These are phyloP conservation scores for Umbelopsis sp. DNA, from an alignment of 192 early-diverging fungal genomes.

Conservation along the genomic window DNA sequence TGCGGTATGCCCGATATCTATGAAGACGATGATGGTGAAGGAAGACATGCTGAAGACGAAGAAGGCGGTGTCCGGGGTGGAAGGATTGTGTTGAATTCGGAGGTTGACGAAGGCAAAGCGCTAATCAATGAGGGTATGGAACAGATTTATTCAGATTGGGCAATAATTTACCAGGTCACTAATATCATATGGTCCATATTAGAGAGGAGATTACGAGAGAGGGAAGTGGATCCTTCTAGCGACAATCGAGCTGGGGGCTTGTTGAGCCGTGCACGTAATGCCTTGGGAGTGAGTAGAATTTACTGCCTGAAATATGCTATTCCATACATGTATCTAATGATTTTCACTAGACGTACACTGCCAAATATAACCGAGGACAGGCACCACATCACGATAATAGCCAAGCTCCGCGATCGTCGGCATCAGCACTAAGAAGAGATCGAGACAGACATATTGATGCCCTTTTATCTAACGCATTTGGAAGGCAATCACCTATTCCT, in stretches of 20 bases:
- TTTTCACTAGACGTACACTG: constrained; percentile 13
- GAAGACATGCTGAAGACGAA: constrained; percentile 34
- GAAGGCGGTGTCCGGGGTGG: constrained; percentile 10
- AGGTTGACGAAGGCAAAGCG: constrained; percentile 33
- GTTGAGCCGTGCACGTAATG: constrained; percentile 9
- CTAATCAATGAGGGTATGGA: constrained; percentile 33
- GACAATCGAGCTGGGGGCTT: constrained; percentile 7
- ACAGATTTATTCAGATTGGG: too few species aligned
- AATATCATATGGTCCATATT: neutral
- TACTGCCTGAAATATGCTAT: neutral
- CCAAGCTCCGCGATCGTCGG: neutral
- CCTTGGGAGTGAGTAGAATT: constrained; percentile 17
- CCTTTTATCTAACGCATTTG: constrained; percentile 9
- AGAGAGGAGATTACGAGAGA: constrained; percentile 14
- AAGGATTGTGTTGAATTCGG: constrained; percentile 24
- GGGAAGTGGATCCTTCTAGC: constrained; percentile 14
- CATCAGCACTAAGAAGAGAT: neutral
- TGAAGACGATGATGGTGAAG: constrained; percentile 44
- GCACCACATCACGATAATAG: neutral
- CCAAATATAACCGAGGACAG: constrained; percentile 20
- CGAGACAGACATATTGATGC: constrained; percentile 26
- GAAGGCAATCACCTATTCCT: neutral
- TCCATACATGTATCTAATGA: neutral
- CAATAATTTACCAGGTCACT: too few species aligned
- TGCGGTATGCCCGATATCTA: constrained; percentile 50